Percentiles rank a stretch among this genome's conserved stretches.
Conservation (phyloP, 2,329 filamentous ascomycete species). For the Arthrobotrys megalospora region DNA sequence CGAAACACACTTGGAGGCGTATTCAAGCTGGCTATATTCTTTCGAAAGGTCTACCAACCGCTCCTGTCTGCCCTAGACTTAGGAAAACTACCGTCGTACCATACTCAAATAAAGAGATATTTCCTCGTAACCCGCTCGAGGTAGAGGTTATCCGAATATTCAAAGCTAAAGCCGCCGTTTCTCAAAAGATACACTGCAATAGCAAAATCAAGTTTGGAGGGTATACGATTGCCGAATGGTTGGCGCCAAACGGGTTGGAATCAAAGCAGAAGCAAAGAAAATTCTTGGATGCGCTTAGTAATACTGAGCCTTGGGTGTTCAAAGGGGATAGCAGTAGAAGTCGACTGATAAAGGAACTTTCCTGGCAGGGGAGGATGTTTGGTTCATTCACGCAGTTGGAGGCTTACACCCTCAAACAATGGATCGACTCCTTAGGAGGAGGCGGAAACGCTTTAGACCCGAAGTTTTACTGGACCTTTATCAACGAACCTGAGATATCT, state of each 20-base stretch:
- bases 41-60: constrained; percentile 67
- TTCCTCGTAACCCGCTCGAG: constrained; percentile 22
- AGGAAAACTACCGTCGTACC: not conserved
- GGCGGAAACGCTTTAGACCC: not conserved
- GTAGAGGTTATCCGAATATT: constrained; percentile 63
- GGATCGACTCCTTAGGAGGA: constrained; percentile 67
- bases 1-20: constrained; percentile 63
- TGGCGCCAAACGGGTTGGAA: constrained; percentile 65
- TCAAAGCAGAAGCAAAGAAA: constrained; percentile 66
- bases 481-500: constrained; percentile 10
- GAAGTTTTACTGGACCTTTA: constrained; percentile 32
- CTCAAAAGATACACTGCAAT: constrained; percentile 68
- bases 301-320: constrained; percentile 68
- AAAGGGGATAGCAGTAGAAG: constrained; percentile 68
- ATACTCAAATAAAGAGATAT: not conserved
- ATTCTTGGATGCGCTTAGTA: constrained; percentile 67
- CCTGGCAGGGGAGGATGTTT: constrained; percentile 71
- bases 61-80: constrained; percentile 16
- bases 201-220: constrained; percentile 68
- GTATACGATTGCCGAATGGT: constrained; percentile 68
- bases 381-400: constrained; percentile 70
- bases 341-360: constrained; percentile 68
- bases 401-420: constrained; percentile 66
- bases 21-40: constrained; percentile 61
- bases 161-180: constrained; percentile 66